phyloP scores from a whole-genome alignment of 352 stramenopile species.

The Phytopythium ostracodes region DNA sequence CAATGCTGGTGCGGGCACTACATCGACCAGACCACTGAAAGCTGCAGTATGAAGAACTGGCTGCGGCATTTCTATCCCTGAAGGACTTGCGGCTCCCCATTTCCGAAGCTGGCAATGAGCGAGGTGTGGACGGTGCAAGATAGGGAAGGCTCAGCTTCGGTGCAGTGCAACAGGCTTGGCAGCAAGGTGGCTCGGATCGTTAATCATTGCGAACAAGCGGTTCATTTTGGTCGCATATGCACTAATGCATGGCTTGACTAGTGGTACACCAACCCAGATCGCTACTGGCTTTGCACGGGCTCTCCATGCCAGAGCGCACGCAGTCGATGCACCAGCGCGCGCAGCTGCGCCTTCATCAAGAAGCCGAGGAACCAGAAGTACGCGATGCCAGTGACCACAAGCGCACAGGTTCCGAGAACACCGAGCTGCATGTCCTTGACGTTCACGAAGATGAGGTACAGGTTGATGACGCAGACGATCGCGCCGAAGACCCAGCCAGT shows the following conservation, averaged over 20 bases:
- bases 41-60: too few relatives aligned
- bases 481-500: conserved; percentile 53
- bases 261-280: not conserved
- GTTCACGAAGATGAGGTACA: conserved; percentile 74
- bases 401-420: conserved; percentile 18
- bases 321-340: not conserved
- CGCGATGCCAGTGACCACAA: conserved; percentile 30
- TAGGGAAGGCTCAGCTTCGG: too few relatives aligned
- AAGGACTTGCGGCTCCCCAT: too few relatives aligned
- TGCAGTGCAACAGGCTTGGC: too few relatives aligned
- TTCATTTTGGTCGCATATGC: not conserved
- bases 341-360: conserved; percentile 41
- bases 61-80: too few relatives aligned
- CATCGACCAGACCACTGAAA: too few relatives aligned
- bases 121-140: too few relatives aligned
- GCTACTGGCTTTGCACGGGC: conserved; percentile 4
- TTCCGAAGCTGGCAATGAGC: too few relatives aligned
- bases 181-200: too few relatives aligned
- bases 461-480: conserved; percentile 71
- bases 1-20: too few relatives aligned
- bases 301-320: not conserved
- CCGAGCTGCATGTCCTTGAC: conserved; percentile 46
- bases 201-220: not conserved
- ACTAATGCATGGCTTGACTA: not conserved
- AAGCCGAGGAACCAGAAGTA: conserved; percentile 81